Conservation (phyloP, 148 eudicot species). For the Persicaria maculosa region DNA sequence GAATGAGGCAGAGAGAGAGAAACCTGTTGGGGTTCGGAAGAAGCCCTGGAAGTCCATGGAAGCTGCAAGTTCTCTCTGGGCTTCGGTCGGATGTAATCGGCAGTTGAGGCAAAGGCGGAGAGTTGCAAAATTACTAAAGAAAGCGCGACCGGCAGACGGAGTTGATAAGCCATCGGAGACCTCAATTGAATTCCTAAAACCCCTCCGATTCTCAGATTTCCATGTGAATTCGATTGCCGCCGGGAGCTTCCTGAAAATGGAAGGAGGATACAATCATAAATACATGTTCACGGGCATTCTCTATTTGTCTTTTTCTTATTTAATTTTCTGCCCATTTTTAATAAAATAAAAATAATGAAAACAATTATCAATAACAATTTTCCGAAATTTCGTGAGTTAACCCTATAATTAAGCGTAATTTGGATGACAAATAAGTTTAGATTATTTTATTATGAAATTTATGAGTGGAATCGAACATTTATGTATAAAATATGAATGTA, state of each 20-base stretch:
- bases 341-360: too few relatives aligned
- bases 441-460: too few relatives aligned
- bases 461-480: too few relatives aligned
- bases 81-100: conserved; percentile 59
- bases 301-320: background rate
- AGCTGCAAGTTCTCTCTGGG: conserved; percentile 56
- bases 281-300: background rate
- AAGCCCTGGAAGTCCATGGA: conserved; percentile 34
- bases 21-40: conserved; percentile 76
- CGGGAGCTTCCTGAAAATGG: background rate
- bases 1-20: background rate
- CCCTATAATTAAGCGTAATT: too few relatives aligned
- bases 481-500: too few relatives aligned
- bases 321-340: background rate
- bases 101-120: conserved; percentile 14
- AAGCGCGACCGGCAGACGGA: background rate
- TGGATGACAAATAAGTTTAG: too few relatives aligned
- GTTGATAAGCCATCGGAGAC: background rate
- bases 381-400: too few relatives aligned
- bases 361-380: too few relatives aligned
- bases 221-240: background rate
- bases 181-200: background rate
- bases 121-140: background rate
- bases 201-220: too few relatives aligned
- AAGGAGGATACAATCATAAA: background rate